Percentiles rank a stretch among this genome's conserved stretches.
Evolutionary conservation across 345 rosid species (phyloP).

Genomic region (Pugionium cornutum): DNA sequence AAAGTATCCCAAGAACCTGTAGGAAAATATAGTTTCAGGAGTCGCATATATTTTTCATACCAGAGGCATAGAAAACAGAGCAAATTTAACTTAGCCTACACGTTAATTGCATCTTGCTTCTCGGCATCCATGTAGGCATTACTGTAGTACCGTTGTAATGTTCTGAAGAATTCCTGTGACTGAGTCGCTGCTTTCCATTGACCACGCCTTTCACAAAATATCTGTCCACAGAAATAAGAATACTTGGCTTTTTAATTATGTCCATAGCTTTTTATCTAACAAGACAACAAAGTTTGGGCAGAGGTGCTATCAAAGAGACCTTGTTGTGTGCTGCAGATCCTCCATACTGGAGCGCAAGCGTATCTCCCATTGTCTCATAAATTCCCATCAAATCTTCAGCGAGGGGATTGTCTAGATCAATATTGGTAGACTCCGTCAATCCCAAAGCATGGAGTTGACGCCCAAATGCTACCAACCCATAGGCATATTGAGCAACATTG

Average conservation of each 20-base stretch:
- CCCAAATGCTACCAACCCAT: constrained; percentile 85
- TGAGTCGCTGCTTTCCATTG: constrained; percentile 98
- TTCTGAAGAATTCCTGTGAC: constrained; percentile 88
- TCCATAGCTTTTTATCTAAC: background rate
- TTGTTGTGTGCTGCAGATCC: constrained; percentile 99
- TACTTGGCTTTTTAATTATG: background rate
- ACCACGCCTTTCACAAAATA: constrained; percentile 93
- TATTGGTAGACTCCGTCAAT: constrained; percentile 46
- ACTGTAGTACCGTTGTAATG: constrained; percentile 87
- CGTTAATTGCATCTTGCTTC: constrained; percentile 93
- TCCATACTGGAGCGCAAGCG: constrained; percentile 93
- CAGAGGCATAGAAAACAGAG: constrained; percentile 21
- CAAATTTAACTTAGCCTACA: constrained; percentile 52
- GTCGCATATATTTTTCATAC: constrained; percentile 18
- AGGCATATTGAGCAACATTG: constrained; percentile 93
- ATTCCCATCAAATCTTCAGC: constrained; percentile 77
- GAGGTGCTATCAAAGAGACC: constrained; percentile 45
- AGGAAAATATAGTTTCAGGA: constrained; percentile 18
- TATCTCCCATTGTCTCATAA: constrained; percentile 96
- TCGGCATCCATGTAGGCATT: constrained; percentile 89
- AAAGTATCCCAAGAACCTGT: constrained; percentile 93
- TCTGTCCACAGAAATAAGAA: constrained; percentile 49
- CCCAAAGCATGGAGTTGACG: constrained; percentile 75
- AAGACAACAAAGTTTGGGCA: constrained; percentile 9
- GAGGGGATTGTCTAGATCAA: constrained; percentile 72